Percentiles rank a stretch among this genome's conserved stretches.
Evolutionary conservation across 345 rosid species (phyloP).

Genomic region (Raphanus sativus): DNA sequence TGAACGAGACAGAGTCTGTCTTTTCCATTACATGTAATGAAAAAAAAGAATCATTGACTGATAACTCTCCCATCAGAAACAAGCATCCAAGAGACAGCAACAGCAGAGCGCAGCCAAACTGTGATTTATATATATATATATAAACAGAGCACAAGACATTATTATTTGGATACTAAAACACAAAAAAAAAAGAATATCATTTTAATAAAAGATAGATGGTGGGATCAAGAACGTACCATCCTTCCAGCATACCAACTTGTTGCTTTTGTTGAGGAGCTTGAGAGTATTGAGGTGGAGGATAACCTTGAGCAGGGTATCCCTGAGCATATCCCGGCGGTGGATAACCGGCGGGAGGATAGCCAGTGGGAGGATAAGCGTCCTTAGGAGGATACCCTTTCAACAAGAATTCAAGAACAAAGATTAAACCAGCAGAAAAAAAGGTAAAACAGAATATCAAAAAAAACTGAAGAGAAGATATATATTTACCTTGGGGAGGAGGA

Average conservation of each 20-base stretch:
- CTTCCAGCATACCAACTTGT: conserved; percentile 55
- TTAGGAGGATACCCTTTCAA: conserved; percentile 30
- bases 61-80: conserved; percentile 42
- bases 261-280: conserved; percentile 47
- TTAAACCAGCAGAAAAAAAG: conserved; percentile 8
- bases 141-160: neutral
- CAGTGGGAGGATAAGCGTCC: conserved; percentile 56
- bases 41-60: neutral
- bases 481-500: conserved; percentile 70
- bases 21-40: neutral
- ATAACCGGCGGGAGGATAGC: conserved; percentile 58
- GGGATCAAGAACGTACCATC: conserved; percentile 46
- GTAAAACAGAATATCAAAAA: neutral
- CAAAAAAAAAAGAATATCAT: neutral
- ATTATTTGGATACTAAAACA: neutral
- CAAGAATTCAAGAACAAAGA: neutral
- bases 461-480: neutral
- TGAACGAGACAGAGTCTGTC: neutral
- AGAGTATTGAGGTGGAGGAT: conserved; percentile 48
- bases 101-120: conserved; percentile 80
- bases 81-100: conserved; percentile 72
- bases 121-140: conserved; percentile 19
- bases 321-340: conserved; percentile 67
- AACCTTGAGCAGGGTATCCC: conserved; percentile 48
- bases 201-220: neutral